Conservation (phyloP, 2,329 filamentous ascomycete genomes). For the Coleophoma eucalyptorum region DNA sequence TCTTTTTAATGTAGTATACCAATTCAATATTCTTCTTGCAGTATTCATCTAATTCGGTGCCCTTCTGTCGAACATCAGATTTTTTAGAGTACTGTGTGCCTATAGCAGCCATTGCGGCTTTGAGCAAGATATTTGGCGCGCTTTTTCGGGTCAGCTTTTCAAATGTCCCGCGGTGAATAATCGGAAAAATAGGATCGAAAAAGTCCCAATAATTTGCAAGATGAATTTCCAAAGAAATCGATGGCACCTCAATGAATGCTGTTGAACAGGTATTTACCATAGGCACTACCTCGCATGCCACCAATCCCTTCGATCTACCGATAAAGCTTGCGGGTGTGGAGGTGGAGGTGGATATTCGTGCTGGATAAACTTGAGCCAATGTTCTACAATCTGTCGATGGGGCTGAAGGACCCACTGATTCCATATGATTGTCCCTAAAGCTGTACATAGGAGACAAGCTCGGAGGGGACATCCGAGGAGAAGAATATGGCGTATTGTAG, state of each 20-base stretch:
- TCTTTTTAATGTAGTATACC: slow-evolving; percentile 9
- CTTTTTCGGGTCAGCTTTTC: slow-evolving; percentile 9
- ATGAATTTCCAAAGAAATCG: slow-evolving; percentile 14
- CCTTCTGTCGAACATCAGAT: slow-evolving; percentile 19
- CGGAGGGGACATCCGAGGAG: slow-evolving; percentile 20
- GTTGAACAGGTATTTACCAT: not conserved
- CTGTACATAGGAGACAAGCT: slow-evolving; percentile 12
- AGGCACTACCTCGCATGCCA: slow-evolving; percentile 9
- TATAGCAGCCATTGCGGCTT: slow-evolving; percentile 24
- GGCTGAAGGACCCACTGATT: slow-evolving; percentile 29
- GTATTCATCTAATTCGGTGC: slow-evolving; percentile 21
- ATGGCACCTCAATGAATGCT: not conserved
- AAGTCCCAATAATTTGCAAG: slow-evolving; percentile 22
- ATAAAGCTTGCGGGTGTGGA: slow-evolving; percentile 20
- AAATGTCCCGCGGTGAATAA: slow-evolving; percentile 24
- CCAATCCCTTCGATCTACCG: slow-evolving; percentile 18
- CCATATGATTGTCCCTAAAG: slow-evolving; percentile 22
- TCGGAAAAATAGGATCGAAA: slow-evolving; percentile 21
- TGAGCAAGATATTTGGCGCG: slow-evolving; percentile 11
- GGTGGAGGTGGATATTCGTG: slow-evolving; percentile 21
- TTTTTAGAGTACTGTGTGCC: slow-evolving; percentile 25
- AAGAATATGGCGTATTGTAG: slow-evolving; percentile 19
- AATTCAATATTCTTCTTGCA: slow-evolving; percentile 21
- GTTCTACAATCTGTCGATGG: slow-evolving; percentile 22
- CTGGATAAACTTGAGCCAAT: slow-evolving; percentile 22